These are phyloP conservation scores for Neoarthrinium moseri DNA, from an alignment of 2,329 filamentous ascomycete genomes.

Conservation along the genomic window DNA sequence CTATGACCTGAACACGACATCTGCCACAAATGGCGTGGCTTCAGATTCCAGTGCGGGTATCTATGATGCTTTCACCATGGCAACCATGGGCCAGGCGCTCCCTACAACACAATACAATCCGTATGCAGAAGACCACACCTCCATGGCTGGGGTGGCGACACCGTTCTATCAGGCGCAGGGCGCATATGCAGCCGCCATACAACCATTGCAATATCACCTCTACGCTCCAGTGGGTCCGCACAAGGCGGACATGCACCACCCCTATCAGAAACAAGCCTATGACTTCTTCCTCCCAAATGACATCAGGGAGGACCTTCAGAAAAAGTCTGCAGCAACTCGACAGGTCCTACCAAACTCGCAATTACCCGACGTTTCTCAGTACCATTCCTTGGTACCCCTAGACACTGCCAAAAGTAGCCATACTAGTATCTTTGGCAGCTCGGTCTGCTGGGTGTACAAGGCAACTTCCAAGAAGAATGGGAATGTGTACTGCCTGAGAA, in stretches of 20 bases:
- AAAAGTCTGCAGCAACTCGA: constrained; percentile 79
- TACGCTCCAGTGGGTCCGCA: constrained; percentile 87
- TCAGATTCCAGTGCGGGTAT: constrained; percentile 42
- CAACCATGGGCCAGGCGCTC: constrained; percentile 50
- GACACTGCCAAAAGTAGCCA: constrained; percentile 76
- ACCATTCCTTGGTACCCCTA: constrained; percentile 87
- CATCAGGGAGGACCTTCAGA: constrained; percentile 83
- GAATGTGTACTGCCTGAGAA: constrained; percentile 79
- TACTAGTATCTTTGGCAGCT: constrained; percentile 71
- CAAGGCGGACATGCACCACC: constrained; percentile 69
- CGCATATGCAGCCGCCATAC: constrained; percentile 50
- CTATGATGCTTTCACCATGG: constrained; percentile 66
- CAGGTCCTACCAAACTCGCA: constrained; percentile 78
- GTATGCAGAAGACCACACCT: constrained; percentile 71
- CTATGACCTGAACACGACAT: constrained; percentile 47
- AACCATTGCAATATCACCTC: constrained; percentile 84
- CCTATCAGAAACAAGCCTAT: constrained; percentile 83
- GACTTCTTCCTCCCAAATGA: constrained; percentile 92
- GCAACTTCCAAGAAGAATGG: constrained; percentile 87
- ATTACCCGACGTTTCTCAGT: constrained; percentile 79
- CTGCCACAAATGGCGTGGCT: constrained; percentile 43
- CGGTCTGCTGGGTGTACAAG: constrained; percentile 93
- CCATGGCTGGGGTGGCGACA: constrained; percentile 54
- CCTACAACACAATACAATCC: constrained; percentile 63
- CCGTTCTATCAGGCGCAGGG: constrained; percentile 66